Evolutionary conservation across 805 yeast species (phyloP).

Genomic region (Kazachstania bromeliacearum): DNA sequence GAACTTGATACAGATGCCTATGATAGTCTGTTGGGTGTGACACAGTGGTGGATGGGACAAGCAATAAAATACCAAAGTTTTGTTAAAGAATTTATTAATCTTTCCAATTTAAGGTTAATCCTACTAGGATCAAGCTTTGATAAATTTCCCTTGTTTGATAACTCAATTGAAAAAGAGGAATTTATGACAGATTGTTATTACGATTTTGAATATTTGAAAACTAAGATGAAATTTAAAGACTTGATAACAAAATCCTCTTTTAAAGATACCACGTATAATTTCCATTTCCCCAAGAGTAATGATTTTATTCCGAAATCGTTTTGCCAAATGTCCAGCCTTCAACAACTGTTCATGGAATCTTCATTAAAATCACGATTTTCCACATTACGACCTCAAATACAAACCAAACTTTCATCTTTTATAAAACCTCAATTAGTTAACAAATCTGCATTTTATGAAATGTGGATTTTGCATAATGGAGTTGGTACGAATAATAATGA

Average conservation of each 20-base stretch:
- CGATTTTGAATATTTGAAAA: slow-evolving; percentile 34
- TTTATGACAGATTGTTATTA: slow-evolving; percentile 33
- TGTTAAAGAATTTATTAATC: slow-evolving; percentile 22
- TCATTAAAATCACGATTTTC: slow-evolving; percentile 21
- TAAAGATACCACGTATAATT: too few species aligned
- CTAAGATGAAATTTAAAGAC: slow-evolving; percentile 7
- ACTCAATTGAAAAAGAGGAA: not conserved
- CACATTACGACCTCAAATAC: slow-evolving; percentile 28
- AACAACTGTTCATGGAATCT: slow-evolving; percentile 7
- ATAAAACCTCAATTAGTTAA: slow-evolving; percentile 32
- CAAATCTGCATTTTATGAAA: slow-evolving; percentile 32
- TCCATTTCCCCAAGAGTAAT: slow-evolving; percentile 11
- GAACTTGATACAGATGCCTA: slow-evolving; percentile 7
- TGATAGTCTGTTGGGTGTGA: slow-evolving; percentile 20
- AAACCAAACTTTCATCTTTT: slow-evolving; percentile 17
- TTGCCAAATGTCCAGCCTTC: slow-evolving; percentile 15
- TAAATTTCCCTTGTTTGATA: slow-evolving; percentile 1
- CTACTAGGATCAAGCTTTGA: slow-evolving; percentile 25
- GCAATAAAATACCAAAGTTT: slow-evolving; percentile 32
- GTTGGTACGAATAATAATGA: not conserved
- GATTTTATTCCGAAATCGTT: slow-evolving; percentile 11
- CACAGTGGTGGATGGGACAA: slow-evolving; percentile 35
- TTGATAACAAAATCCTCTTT: not conserved
- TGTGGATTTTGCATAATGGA: slow-evolving; percentile 35
- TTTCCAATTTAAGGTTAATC: slow-evolving; percentile 29